These are phyloP conservation scores for Candida hungchunana DNA, from an alignment of 805 yeast species.

Conservation along the genomic window DNA sequence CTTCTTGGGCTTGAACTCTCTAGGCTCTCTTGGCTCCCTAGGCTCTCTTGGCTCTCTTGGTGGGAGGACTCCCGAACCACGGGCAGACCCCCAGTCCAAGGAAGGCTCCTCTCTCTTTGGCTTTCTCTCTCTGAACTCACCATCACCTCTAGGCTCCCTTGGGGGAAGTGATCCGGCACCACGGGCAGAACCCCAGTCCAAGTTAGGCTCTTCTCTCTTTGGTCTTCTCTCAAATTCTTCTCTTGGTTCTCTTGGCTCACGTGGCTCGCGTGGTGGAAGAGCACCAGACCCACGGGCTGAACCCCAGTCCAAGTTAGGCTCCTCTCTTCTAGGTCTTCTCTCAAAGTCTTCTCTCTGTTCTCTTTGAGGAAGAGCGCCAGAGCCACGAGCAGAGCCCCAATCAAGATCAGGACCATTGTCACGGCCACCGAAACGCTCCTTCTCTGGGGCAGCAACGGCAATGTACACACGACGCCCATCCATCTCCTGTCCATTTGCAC, in stretches of 20 bases:
- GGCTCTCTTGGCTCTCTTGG: conserved; percentile 29
- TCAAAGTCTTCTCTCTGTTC: conserved; percentile 19
- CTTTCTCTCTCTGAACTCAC: conserved; percentile 26
- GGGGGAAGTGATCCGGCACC: conserved; percentile 16
- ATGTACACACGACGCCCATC: conserved; percentile 68
- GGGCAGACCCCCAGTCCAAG: conserved; percentile 53
- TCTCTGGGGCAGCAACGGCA: conserved; percentile 75
- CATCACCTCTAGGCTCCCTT: conserved; percentile 19
- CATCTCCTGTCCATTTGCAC: conserved; percentile 63
- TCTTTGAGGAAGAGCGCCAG: conserved; percentile 18
- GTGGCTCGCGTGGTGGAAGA: conserved; percentile 32
- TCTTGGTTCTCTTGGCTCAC: conserved; percentile 21
- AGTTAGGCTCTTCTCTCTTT: conserved; percentile 48
- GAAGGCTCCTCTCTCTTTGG: conserved; percentile 49
- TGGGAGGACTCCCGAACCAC: conserved; percentile 27
- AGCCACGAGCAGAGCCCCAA: conserved; percentile 50
- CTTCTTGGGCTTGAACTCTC: conserved; percentile 32
- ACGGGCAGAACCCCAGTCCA: conserved; percentile 55
- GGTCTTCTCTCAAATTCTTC: conserved; percentile 28
- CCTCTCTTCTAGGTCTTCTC: conserved; percentile 39
- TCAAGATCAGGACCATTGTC: conserved; percentile 39
- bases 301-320: conserved; percentile 44
- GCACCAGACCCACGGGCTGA: conserved; percentile 35
- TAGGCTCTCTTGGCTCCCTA: conserved; percentile 23
- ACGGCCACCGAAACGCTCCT: conserved; percentile 28